Evolutionary conservation across 805 yeast genomes (phyloP), one percentile per base, ranked within the genome.

Genomic region (Pichia gijzeniarum): DNA sequence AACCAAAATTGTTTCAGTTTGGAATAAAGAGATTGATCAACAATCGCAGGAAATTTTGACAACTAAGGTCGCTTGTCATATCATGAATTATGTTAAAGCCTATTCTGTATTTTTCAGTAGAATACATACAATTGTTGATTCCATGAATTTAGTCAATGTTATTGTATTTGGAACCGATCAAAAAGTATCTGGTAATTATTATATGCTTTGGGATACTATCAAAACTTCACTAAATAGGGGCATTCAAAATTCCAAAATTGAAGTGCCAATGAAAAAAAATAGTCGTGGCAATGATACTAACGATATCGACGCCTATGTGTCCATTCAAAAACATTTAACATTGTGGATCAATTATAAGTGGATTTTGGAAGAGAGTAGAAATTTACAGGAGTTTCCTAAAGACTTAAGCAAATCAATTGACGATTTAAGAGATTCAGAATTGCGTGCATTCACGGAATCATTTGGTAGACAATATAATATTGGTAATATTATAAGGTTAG

Each of bases 401-500:
- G 50, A 41, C 28, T 55, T 53, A 35, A 60, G 51, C 35, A 51
- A 53, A 25, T 51, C 57, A 33, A 65, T 65, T 31, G 63, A 68
- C 38, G 62, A 63, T 41, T 22, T 40, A 50, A 46, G 51, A 39
- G 19, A 66, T 55, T 43, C 63, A 52, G 67, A 74, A 60, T 46
- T 67, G 43, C 54, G 54, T n/a, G 46, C 50, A 1, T 82, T 79
- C 59, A 71, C 79, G 12, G 60, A 58, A n/a, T 55, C 54, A n/a
- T 61, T 81, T 14, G 58, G 79, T 1, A 48, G 35, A 62, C 67
- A 45, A 70, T 80, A 38, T 70, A 79, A 51, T 20, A 70, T 88
- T 55, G 91, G 93, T 0, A 83, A 82, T 55, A 55, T 89, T 41
- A 66, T 77, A 14, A 79, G 76, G 22, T 82, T 85, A 59, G 75